phyloP scores from a whole-genome alignment of 2,329 filamentous ascomycete genomes.

The Cladobotryum mycophilum region DNA sequence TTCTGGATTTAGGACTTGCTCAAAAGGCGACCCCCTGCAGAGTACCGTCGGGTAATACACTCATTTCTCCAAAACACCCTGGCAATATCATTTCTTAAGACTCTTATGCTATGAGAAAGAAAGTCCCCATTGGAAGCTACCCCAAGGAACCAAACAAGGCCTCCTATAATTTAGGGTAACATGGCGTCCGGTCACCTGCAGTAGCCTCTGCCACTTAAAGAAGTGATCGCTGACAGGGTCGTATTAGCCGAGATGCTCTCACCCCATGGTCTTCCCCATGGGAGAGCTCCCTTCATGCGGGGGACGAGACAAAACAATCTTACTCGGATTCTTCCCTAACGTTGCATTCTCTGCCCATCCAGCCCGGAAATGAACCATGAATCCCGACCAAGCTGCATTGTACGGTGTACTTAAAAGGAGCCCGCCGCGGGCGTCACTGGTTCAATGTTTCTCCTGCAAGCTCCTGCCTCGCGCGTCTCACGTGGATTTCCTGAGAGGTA shows the following conservation, averaged over 20 bases:
- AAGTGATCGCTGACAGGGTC: slow-evolving; percentile 4
- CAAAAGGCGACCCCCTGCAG: too few relatives aligned
- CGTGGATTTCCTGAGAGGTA: too few relatives aligned
- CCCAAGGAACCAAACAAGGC: background rate
- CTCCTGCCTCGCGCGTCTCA: too few relatives aligned
- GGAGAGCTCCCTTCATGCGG: background rate
- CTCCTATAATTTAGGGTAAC: slow-evolving; percentile 5
- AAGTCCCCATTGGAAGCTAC: background rate
- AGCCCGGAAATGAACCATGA: background rate
- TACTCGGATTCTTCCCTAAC: background rate
- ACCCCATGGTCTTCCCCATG: background rate
- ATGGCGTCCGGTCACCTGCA: slow-evolving; percentile 10
- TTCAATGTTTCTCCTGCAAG: too few relatives aligned
- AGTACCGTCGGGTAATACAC: slow-evolving; percentile 8
- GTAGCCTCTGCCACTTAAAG: slow-evolving; percentile 3
- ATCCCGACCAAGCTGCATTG: too few relatives aligned
- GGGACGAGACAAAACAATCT: background rate
- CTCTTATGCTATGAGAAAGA: background rate
- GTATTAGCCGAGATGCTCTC: slow-evolving; percentile 4
- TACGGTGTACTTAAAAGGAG: too few relatives aligned
- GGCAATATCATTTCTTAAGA: background rate
- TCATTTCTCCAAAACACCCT: too few relatives aligned
- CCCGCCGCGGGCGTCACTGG: too few relatives aligned
- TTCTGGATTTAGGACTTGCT: too few relatives aligned
- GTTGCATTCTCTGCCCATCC: background rate